phyloP scores from a whole-genome alignment of 2,329 filamentous ascomycete genomes.

The Neocucurbitaria cava region DNA sequence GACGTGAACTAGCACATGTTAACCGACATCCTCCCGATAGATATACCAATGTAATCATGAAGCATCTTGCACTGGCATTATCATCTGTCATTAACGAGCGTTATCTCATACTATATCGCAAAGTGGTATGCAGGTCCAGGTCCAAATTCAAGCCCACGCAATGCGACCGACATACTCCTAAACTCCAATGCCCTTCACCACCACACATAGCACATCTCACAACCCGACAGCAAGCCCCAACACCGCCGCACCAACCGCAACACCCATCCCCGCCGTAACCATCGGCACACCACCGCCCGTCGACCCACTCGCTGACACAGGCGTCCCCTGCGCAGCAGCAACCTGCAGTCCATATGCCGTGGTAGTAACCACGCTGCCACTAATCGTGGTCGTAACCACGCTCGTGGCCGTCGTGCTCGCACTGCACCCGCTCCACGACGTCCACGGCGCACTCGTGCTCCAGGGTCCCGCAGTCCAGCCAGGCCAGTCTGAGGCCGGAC shows the following conservation, averaged over 20 bases:
- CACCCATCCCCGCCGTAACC: conserved; percentile 26
- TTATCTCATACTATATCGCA: not conserved
- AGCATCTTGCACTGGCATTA: not conserved
- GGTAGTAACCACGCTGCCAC: conserved; percentile 25
- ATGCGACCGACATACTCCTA: not conserved
- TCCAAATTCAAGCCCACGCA: not conserved
- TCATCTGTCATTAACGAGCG: not conserved
- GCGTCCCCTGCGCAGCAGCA: conserved; percentile 31
- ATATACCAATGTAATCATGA: conserved; percentile 24
- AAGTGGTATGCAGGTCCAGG: not conserved
- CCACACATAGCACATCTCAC: conserved; percentile 9
- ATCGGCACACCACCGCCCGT: conserved; percentile 13
- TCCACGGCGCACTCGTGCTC: conserved; percentile 46
- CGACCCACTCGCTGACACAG: conserved; percentile 1
- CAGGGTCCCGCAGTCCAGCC: conserved; percentile 47
- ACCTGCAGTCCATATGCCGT: conserved; percentile 44
- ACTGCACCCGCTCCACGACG: conserved; percentile 42
- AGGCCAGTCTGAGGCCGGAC: conserved; percentile 44
- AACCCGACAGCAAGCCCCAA: conserved; percentile 31
- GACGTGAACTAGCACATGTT: conserved; percentile 70
- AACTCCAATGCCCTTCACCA: not conserved
- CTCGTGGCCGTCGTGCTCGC: conserved; percentile 42
- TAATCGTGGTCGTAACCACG: conserved; percentile 37
- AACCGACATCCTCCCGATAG: conserved; percentile 12
- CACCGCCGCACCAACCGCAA: conserved; percentile 29